Evolutionary conservation across 495 filamentous ascomycete genomes (phyloP).

Genomic region (Staphylotrichum longicolle): DNA sequence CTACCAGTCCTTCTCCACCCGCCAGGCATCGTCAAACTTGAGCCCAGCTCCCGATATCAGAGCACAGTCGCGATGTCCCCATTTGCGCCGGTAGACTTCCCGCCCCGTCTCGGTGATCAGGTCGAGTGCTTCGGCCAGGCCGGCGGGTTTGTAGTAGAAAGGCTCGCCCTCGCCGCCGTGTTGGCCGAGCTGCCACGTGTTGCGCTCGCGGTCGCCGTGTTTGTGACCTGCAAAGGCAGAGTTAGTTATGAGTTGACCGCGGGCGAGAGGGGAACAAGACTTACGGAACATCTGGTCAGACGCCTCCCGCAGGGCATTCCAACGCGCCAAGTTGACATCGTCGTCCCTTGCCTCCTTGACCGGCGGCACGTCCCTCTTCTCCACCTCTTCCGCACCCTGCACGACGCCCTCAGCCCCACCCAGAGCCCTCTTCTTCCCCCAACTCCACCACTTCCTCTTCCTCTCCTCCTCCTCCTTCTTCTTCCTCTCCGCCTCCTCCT

Average conservation of each 20-base stretch:
- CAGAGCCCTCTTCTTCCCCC: too few relatives aligned
- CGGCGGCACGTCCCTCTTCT: background rate
- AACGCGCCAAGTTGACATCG: conserved; percentile 13
- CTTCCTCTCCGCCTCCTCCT: conserved; percentile 14
- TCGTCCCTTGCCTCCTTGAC: conserved; percentile 12
- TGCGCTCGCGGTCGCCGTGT: conserved; percentile 43
- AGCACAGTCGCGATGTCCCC: conserved; percentile 56
- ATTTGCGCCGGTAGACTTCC: conserved; percentile 54
- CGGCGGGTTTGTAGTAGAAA: conserved; percentile 54
- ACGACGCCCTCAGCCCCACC: too few relatives aligned
- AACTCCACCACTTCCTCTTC: too few relatives aligned
- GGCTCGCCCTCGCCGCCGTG: conserved; percentile 60
- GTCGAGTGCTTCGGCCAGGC: conserved; percentile 52
- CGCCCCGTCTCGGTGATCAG: conserved; percentile 54
- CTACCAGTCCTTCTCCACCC: conserved; percentile 44
- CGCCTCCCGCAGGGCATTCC: conserved; percentile 14
- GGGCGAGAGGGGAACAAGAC: background rate
- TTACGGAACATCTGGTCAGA: conserved; percentile 9
- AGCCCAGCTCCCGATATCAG: conserved; percentile 40
- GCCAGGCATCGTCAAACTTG: conserved; percentile 52
- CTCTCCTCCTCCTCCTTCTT: too few relatives aligned
- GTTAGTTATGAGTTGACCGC: background rate
- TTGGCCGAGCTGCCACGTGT: conserved; percentile 60
- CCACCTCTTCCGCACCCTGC: background rate
- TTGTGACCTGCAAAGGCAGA: conserved; percentile 18